These are phyloP conservation scores for Bipolaris gigantea DNA, from an alignment of 2,329 filamentous ascomycete species.

Conservation along the genomic window DNA sequence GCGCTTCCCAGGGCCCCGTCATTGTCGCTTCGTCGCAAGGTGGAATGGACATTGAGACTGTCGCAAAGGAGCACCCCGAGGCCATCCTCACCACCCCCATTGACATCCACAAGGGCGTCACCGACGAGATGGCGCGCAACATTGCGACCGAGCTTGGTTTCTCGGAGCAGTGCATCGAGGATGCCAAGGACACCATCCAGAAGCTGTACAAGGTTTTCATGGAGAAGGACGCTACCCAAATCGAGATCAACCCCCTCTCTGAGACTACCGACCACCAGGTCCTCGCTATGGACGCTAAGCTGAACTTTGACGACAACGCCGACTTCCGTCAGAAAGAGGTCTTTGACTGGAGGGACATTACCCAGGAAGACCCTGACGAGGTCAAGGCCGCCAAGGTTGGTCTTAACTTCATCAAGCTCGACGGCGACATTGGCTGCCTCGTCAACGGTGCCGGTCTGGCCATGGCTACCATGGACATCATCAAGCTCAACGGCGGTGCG, in stretches of 20 bases:
- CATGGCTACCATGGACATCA: slow-evolving; percentile 99
- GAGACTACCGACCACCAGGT: slow-evolving; percentile 99
- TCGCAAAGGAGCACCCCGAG: slow-evolving; percentile 95
- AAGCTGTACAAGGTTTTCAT: slow-evolving; percentile 99
- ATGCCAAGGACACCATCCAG: slow-evolving; percentile 94
- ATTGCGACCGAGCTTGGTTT: slow-evolving; percentile 94
- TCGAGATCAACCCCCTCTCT: slow-evolving; percentile 98
- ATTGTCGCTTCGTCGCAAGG: slow-evolving; percentile 98
- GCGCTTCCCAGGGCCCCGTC: slow-evolving; percentile 83
- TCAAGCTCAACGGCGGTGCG: slow-evolving; percentile 96
- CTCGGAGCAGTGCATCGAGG: slow-evolving; percentile 95
- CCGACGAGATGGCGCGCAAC: slow-evolving; percentile 87
- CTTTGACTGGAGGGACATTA: slow-evolving; percentile 89
- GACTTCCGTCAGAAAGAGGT: slow-evolving; percentile 97
- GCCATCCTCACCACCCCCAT: slow-evolving; percentile 94
- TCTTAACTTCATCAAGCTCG: slow-evolving; percentile 99
- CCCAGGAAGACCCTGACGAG: slow-evolving; percentile 96
- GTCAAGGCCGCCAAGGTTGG: slow-evolving; percentile 92
- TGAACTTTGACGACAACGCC: slow-evolving; percentile 98
- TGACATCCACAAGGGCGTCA: slow-evolving; percentile 92
- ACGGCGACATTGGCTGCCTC: slow-evolving; percentile 97
- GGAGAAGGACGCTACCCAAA: slow-evolving; percentile 98
- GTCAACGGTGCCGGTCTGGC: slow-evolving; percentile 98
- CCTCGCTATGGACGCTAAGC: slow-evolving; percentile 98
- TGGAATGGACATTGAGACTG: slow-evolving; percentile 98